Evolutionary conservation across 768 basidiomycete species (phyloP), one percentile per base, ranked within the genome.

Genomic region (Mycena pura): DNA sequence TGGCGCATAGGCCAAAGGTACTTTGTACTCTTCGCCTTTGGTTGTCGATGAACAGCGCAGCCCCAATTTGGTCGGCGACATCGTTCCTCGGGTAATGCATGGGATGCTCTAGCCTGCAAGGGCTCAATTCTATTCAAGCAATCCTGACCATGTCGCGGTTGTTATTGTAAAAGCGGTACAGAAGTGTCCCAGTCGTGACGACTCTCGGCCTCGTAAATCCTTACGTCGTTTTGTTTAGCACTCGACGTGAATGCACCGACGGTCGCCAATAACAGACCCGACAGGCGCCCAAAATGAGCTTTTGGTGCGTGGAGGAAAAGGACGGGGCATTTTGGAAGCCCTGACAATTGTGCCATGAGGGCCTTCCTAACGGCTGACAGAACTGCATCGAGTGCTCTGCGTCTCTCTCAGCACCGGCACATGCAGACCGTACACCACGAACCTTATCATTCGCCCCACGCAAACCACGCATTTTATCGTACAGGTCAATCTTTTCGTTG

Each of bases 171-270:
- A 63, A 63, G 2, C 14, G 48, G 43, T 52, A 53, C 0, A 52
- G 19, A 44, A 63, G 41, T 11, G 61, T 63, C 61, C 61, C 61
- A 63, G 3, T 52, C 50, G 11, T 57, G 54, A 3, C 61, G 43
- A 10, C 55, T 40, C 6, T 63, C 55, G 1, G 61, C 41, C 24
- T 43, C 41, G 21, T 43, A 43, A 14, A 43, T 14, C 21, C 19
- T 43, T 14, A 43, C 21, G 24, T 43, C 41, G 10, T 14, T 21
- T 5, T 22, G 41, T 22, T 43, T 43, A 6, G 41, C 41, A 22
- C 24, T 22, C 19, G 14, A 21, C 3, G 14, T 5, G 41, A 14
- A 43, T 43, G 41, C 21, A 6, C 41, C 41, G 6, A 14, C 41
- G 21, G 41, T 43, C 41, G 41, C 41, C n/a, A 22, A 43, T 43